phyloP scores from a whole-genome alignment of 2,329 filamentous ascomycete species.

The Pseudocercospora fijiensis region DNA sequence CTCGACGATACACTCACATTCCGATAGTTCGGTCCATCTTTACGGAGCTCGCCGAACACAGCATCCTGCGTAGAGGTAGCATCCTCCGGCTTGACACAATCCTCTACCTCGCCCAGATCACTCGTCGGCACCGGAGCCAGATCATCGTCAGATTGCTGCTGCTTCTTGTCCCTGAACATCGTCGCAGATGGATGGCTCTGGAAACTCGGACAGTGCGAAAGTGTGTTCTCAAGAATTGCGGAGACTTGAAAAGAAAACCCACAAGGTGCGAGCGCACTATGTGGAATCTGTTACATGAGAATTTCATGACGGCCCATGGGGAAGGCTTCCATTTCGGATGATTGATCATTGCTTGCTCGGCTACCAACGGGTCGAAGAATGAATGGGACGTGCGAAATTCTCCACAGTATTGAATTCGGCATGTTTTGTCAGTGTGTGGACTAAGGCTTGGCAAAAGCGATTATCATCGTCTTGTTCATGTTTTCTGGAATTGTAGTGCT shows the following conservation, averaged over 20 bases:
- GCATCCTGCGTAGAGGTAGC: constrained; percentile 18
- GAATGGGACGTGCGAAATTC: neutral
- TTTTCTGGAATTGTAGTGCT: neutral
- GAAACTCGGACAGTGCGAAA: neutral
- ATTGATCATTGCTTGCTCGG: constrained; percentile 7
- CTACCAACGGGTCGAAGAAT: constrained; percentile 11
- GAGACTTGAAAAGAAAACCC: neutral
- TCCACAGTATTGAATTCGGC: neutral
- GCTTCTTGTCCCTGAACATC: constrained; percentile 19
- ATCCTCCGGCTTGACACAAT: constrained; percentile 9
- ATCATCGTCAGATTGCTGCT: constrained; percentile 15
- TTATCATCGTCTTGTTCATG: too few relatives aligned
- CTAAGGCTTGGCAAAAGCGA: neutral
- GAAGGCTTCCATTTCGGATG: constrained; percentile 10
- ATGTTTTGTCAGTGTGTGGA: neutral
- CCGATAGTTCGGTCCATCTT: constrained; percentile 25
- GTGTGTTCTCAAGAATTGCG: neutral
- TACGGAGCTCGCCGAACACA: constrained; percentile 23
- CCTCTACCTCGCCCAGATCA: constrained; percentile 21
- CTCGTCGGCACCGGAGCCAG: constrained; percentile 19
- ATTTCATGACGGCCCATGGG: constrained; percentile 12
- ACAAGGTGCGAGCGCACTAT: neutral
- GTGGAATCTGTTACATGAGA: neutral
- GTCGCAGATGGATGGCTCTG: neutral
- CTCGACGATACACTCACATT: constrained; percentile 29